These are phyloP conservation scores for Neofusicoccum parvum DNA, from an alignment of 2,329 filamentous ascomycete species.

Conservation along the genomic window DNA sequence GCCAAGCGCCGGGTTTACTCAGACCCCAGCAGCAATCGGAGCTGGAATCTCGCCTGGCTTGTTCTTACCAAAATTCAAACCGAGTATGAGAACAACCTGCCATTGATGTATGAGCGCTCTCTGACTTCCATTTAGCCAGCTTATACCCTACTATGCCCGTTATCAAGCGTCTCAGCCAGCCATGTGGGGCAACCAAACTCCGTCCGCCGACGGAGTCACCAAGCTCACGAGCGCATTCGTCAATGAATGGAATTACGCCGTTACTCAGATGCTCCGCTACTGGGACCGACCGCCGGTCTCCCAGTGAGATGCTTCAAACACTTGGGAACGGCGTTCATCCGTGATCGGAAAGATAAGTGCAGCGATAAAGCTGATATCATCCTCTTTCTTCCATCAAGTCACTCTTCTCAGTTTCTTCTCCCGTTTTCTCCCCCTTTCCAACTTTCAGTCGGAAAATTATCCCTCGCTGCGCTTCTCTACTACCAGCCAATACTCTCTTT, in stretches of 20 bases:
- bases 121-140: constrained; percentile 47
- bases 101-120: neutral
- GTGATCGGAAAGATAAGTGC: neutral
- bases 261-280: constrained; percentile 68
- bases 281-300: constrained; percentile 61
- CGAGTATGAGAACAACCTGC: constrained; percentile 54
- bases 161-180: constrained; percentile 63
- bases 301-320: neutral
- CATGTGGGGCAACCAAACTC: constrained; percentile 69
- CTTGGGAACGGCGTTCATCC: neutral
- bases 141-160: constrained; percentile 64
- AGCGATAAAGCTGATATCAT: neutral
- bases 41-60: constrained; percentile 78
- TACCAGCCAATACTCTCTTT: neutral
- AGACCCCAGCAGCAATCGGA: constrained; percentile 67
- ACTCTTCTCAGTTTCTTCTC: neutral
- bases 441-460: too few species aligned
- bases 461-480: too few species aligned
- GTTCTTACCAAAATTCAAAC: constrained; percentile 67
- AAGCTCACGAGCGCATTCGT: constrained; percentile 65
- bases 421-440: neutral
- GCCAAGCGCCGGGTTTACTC: constrained; percentile 64
- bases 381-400: neutral
- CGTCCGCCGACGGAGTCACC: constrained; percentile 57
- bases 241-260: constrained; percentile 67